These are phyloP conservation scores for Arachnomyces sp. DNA, from an alignment of 2,329 filamentous ascomycete genomes.

Conservation along the genomic window DNA sequence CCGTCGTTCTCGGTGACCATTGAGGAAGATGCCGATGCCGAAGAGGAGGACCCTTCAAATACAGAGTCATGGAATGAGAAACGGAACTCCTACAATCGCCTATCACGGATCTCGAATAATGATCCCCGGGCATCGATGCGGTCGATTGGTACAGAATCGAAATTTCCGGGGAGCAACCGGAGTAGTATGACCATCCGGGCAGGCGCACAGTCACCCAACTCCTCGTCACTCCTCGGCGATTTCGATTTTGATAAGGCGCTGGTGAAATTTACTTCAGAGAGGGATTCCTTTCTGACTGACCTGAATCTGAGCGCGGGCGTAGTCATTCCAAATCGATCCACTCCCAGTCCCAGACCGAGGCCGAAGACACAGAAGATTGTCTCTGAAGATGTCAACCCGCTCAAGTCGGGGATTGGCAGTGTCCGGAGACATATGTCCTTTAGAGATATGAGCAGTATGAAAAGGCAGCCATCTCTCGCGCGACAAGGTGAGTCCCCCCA, in stretches of 20 bases:
- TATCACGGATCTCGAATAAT: slow-evolving; percentile 27
- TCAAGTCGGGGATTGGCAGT: slow-evolving; percentile 65
- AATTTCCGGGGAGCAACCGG: slow-evolving; percentile 45
- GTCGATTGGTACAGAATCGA: slow-evolving; percentile 40
- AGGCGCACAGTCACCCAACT: slow-evolving; percentile 25
- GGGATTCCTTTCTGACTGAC: slow-evolving; percentile 89
- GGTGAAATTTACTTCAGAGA: slow-evolving; percentile 88
- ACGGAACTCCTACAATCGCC: slow-evolving; percentile 34
- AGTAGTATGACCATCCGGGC: slow-evolving; percentile 57
- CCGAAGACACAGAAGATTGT: slow-evolving; percentile 76
- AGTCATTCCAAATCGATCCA: slow-evolving; percentile 42
- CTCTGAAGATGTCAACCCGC: slow-evolving; percentile 55
- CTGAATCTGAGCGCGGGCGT: slow-evolving; percentile 81
- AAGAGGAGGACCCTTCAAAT: slow-evolving; percentile 36
- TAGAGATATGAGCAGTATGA: slow-evolving; percentile 89
- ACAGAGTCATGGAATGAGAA: slow-evolving; percentile 7
- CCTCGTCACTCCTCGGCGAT: slow-evolving; percentile 49
- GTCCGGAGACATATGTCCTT: slow-evolving; percentile 88
- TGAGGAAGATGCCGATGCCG: slow-evolving; percentile 51
- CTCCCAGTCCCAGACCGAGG: slow-evolving; percentile 57
- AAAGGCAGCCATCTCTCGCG: slow-evolving; percentile 70
- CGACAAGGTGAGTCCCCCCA: slow-evolving; percentile 58
- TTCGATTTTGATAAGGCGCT: slow-evolving; percentile 92
- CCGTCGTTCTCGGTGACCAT: slow-evolving; percentile 49
- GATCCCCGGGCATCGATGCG: slow-evolving; percentile 37